A percentile compares a stretch with the other conserved stretches of the same genome.
These are phyloP conservation scores for Oldenlandia corymbosa DNA, from an alignment of 257 asterid genomes.

Conservation along the genomic window DNA sequence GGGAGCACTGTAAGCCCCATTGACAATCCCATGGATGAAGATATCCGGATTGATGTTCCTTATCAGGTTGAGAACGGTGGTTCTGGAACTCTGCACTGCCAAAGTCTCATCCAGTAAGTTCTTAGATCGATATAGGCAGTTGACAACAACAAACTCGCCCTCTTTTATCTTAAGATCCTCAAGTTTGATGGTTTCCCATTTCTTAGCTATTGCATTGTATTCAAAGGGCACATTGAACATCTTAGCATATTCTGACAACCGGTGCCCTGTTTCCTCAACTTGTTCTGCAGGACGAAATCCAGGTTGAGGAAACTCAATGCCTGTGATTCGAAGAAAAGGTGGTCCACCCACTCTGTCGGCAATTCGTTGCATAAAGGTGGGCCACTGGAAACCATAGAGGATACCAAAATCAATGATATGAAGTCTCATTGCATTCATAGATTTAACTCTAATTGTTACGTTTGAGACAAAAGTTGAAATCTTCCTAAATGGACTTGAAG, in stretches of 20 bases:
- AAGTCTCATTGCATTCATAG: slow-evolving; percentile 8
- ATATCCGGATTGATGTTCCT: slow-evolving; percentile 13
- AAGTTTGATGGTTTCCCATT: slow-evolving; percentile 14
- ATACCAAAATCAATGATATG: slow-evolving; percentile 25
- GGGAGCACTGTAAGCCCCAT: slow-evolving; percentile 22
- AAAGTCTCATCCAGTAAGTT: slow-evolving; percentile 17
- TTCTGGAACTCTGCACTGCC: slow-evolving; percentile 19
- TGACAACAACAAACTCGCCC: slow-evolving; percentile 20
- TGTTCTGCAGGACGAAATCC: slow-evolving; percentile 23
- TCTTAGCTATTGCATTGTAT: slow-evolving; percentile 20
- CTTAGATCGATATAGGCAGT: slow-evolving; percentile 14
- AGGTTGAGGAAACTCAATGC: slow-evolving; percentile 25
- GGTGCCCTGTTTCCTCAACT: slow-evolving; percentile 21
- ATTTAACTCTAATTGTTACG: slow-evolving; percentile 5
- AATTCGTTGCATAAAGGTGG: slow-evolving; percentile 18
- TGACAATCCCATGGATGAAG: slow-evolving; percentile 21
- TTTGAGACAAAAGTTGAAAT: slow-evolving; percentile 16
- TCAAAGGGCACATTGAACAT: slow-evolving; percentile 22
- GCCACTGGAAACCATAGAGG: slow-evolving; percentile 25
- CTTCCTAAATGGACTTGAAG: slow-evolving; percentile 24
- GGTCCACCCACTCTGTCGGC: slow-evolving; percentile 21
- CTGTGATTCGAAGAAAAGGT: slow-evolving; percentile 21
- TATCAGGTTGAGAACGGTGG: slow-evolving; percentile 17
- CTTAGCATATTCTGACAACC: slow-evolving; percentile 18
- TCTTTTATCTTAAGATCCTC: slow-evolving; percentile 18